Evolutionary conservation across 2,329 filamentous ascomycete genomes (phyloP).

Genomic region (Cladobotryum mycophilum): DNA sequence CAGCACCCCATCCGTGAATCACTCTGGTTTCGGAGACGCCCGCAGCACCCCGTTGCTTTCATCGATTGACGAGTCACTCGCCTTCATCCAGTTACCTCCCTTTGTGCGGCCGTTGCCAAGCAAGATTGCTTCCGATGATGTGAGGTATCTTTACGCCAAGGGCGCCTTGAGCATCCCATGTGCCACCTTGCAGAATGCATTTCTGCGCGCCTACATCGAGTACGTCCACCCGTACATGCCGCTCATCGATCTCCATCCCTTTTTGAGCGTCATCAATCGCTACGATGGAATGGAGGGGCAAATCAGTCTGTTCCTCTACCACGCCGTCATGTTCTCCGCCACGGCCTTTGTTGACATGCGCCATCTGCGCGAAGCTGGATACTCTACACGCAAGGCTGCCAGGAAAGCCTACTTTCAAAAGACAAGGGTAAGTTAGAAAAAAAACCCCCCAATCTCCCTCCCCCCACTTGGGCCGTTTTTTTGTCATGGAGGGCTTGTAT

Average conservation of each 20-base stretch:
- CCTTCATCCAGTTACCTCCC: constrained; percentile 44
- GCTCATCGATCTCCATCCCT: constrained; percentile 62
- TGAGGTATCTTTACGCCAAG: constrained; percentile 76
- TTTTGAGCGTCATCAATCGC: constrained; percentile 54
- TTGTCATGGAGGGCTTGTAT: too few species aligned
- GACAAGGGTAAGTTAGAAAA: constrained; percentile 59
- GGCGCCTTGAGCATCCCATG: constrained; percentile 75
- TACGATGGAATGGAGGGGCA: constrained; percentile 64
- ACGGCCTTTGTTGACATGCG: constrained; percentile 82
- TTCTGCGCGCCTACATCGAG: constrained; percentile 77
- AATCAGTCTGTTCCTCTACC: constrained; percentile 81
- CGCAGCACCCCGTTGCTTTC: constrained; percentile 38
- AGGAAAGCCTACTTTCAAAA: constrained; percentile 85
- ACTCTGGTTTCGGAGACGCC: constrained; percentile 29
- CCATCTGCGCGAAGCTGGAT: constrained; percentile 70
- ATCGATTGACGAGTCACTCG: constrained; percentile 43
- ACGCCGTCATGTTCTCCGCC: constrained; percentile 90
- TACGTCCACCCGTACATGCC: constrained; percentile 95
- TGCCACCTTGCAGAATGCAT: constrained; percentile 64
- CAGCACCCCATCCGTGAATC: constrained; percentile 12
- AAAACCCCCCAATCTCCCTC: neutral
- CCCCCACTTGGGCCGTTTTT: neutral
- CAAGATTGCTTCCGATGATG: constrained; percentile 73
- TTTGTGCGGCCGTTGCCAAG: constrained; percentile 77
- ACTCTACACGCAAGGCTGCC: constrained; percentile 69